Conservation (phyloP, 1,139 yeast species). For the Blastobotrys proliferans region DNA sequence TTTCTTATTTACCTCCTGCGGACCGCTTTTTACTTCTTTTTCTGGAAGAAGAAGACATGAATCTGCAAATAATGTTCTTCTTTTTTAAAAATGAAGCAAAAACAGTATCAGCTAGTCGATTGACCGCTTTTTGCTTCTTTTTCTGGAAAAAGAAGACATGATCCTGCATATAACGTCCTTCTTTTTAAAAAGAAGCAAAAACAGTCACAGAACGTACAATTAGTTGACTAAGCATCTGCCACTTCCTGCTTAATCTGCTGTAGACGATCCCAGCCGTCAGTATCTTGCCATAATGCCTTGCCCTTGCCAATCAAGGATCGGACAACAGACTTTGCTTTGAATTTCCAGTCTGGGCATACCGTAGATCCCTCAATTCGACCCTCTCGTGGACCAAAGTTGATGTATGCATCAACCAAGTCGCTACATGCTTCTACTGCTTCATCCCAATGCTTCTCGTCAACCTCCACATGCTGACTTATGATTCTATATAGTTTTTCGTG, state of each 20-base stretch:
- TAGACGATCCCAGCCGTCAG: constrained; percentile 71
- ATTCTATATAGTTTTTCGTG: constrained; percentile 87
- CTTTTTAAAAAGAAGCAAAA: too few relatives aligned
- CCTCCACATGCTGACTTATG: constrained; percentile 32
- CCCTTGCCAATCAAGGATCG: constrained; percentile 80
- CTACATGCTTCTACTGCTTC: constrained; percentile 75
- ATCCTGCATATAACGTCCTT: too few relatives aligned
- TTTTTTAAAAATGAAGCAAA: too few relatives aligned
- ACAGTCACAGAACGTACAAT: neutral
- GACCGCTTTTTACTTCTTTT: too few relatives aligned
- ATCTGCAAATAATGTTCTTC: too few relatives aligned
- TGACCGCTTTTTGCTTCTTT: too few relatives aligned
- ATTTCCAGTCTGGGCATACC: constrained; percentile 90
- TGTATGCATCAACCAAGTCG: constrained; percentile 84
- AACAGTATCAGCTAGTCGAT: too few relatives aligned
- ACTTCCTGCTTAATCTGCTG: constrained; percentile 43
- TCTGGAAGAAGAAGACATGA: too few relatives aligned
- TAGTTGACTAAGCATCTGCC: neutral
- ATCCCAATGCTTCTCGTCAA: constrained; percentile 64
- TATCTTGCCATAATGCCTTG: constrained; percentile 71
- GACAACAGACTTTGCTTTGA: constrained; percentile 69
- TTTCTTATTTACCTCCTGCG: too few relatives aligned
- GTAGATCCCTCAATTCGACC: constrained; percentile 82
- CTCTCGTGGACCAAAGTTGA: constrained; percentile 76
- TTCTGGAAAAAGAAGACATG: too few relatives aligned